A percentile compares a stretch with the other conserved stretches of the same genome.
Evolutionary conservation across 768 basidiomycete genomes (phyloP).

Genomic region (Lactifluus subvellereus): DNA sequence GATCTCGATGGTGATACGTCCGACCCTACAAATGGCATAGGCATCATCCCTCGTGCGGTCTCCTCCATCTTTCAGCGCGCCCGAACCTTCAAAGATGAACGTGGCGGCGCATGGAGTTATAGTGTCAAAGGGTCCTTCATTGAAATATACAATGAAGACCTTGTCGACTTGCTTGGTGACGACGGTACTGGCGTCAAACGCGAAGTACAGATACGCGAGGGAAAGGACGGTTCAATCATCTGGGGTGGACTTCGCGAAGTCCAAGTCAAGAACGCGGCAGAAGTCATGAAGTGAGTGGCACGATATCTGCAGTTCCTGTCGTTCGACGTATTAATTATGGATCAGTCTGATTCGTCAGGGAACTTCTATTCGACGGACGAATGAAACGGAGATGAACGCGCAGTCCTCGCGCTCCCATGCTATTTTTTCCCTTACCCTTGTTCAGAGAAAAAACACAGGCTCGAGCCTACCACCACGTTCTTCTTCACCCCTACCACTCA

Average conservation of each 20-base stretch:
- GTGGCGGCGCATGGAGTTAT: conserved; percentile 69
- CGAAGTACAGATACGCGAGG: conserved; percentile 94
- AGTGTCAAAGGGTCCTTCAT: conserved; percentile 87
- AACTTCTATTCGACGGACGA: conserved; percentile 85
- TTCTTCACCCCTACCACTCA: conserved; percentile 68
- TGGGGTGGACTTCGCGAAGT: conserved; percentile 96
- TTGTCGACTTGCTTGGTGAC: conserved; percentile 85
- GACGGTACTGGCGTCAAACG: conserved; percentile 68
- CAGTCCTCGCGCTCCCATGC: conserved; percentile 98
- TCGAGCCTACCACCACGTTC: conserved; percentile 64
- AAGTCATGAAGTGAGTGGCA: conserved; percentile 84
- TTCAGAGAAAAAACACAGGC: conserved; percentile 82
- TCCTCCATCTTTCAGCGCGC: conserved; percentile 79
- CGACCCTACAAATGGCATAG: conserved; percentile 81
- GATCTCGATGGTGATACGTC: conserved; percentile 83
- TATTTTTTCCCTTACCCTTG: conserved; percentile 93
- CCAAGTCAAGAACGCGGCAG: conserved; percentile 69
- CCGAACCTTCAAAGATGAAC: conserved; percentile 69
- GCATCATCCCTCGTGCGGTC: conserved; percentile 93
- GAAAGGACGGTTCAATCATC: conserved; percentile 93
- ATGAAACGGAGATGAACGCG: conserved; percentile 98
- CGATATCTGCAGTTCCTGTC: conserved; percentile 4
- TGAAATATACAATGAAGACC: conserved; percentile 98
- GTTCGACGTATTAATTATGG: conserved; percentile 20
- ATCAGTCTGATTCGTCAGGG: conserved; percentile 81